Evolutionary conservation across 2,329 filamentous ascomycete genomes (phyloP).

Genomic region (Alternaria incomplexa): DNA sequence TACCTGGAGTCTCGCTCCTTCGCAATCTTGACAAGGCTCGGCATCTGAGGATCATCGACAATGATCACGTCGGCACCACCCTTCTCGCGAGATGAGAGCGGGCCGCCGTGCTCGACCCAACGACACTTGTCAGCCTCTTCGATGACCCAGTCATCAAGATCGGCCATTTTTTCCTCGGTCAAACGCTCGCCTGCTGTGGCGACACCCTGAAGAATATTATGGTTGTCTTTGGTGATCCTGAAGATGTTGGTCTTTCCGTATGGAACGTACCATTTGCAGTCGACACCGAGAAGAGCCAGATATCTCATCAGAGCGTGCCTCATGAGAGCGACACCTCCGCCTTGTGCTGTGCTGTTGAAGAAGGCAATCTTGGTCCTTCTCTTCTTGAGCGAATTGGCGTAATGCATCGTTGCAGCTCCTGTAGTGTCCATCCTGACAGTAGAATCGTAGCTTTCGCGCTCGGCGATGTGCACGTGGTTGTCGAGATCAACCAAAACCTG

Average conservation of each 20-base stretch:
- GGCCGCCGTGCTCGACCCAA: conserved; percentile 73
- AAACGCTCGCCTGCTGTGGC: conserved; percentile 67
- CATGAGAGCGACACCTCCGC: conserved; percentile 84
- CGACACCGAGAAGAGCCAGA: conserved; percentile 68
- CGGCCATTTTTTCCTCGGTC: conserved; percentile 64
- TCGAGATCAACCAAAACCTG: conserved; percentile 63
- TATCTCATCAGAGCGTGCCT: conserved; percentile 78
- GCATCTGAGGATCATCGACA: conserved; percentile 87
- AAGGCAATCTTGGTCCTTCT: conserved; percentile 74
- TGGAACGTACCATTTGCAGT: conserved; percentile 78
- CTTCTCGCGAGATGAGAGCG: conserved; percentile 67
- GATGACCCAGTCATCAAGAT: conserved; percentile 73
- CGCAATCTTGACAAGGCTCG: conserved; percentile 75
- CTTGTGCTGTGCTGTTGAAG: conserved; percentile 79
- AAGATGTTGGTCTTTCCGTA: conserved; percentile 80
- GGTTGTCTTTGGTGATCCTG: conserved; percentile 83
- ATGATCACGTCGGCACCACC: conserved; percentile 79
- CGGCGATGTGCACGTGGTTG: conserved; percentile 67
- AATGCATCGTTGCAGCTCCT: conserved; percentile 70
- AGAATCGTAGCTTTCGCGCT: conserved; percentile 63
- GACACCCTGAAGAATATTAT: conserved; percentile 87
- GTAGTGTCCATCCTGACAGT: conserved; percentile 65
- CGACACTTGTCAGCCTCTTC: conserved; percentile 73
- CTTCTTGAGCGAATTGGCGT: conserved; percentile 66
- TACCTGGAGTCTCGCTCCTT: conserved; percentile 67